Conservation (phyloP, 495 filamentous ascomycete species). For the Cercophora sp. region DNA sequence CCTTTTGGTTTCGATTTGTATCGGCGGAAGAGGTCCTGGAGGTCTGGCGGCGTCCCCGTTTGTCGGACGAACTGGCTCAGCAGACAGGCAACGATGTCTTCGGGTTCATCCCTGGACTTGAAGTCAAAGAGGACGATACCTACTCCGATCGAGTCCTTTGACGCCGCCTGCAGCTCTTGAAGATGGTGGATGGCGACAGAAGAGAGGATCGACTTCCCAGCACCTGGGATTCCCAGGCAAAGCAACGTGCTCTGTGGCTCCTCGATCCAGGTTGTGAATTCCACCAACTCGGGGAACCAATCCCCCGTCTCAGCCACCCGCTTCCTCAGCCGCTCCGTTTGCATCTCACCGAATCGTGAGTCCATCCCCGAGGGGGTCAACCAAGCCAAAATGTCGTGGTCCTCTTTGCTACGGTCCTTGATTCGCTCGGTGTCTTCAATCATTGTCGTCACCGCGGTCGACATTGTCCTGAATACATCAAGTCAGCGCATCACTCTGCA, state of each 20-base stretch:
- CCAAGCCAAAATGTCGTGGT: not conserved
- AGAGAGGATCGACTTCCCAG: constrained; percentile 2
- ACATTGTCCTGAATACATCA: no score
- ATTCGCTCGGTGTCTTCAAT: not conserved
- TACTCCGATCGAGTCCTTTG: not conserved
- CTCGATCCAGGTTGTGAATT: not conserved
- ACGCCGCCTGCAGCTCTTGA: not conserved
- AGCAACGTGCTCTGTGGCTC: not conserved
- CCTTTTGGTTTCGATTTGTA: not conserved
- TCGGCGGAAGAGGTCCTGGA: not conserved
- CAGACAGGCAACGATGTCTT: not conserved
- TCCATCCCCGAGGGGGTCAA: not conserved
- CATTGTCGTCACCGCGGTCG: no score
- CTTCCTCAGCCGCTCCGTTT: not conserved
- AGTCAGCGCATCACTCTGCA: no score
- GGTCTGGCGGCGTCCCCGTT: not conserved
- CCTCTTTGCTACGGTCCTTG: constrained; percentile 1
- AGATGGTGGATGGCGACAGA: not conserved
- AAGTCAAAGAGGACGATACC: not conserved
- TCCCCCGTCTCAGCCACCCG: not conserved
- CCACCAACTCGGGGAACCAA: not conserved
- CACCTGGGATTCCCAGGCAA: not conserved
- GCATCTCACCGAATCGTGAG: not conserved
- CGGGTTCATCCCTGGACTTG: not conserved
- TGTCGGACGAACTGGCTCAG: not conserved